Evolutionary conservation across 208 protist species (phyloP).

Genomic region (Acanthamoeba quina): DNA sequence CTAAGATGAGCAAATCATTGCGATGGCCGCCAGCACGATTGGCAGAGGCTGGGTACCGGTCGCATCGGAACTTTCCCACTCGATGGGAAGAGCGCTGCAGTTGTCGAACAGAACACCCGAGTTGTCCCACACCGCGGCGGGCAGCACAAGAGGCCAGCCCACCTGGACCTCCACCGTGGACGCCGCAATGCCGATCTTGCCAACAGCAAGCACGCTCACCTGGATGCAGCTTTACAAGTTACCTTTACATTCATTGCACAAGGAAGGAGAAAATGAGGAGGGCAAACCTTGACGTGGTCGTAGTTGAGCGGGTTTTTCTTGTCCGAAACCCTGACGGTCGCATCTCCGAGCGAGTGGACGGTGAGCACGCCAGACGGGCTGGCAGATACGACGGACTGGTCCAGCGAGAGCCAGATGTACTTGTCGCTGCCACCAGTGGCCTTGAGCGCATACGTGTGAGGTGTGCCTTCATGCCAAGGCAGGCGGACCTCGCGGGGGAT

Average conservation of each 20-base stretch:
- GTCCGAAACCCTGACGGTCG: slow-evolving; percentile 28
- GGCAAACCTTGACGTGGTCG: slow-evolving; percentile 30
- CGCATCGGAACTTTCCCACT: slow-evolving; percentile 69
- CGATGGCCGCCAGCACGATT: neutral
- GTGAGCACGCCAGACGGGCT: slow-evolving; percentile 28
- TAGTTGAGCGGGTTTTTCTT: slow-evolving; percentile 68
- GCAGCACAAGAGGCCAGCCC: slow-evolving; percentile 51
- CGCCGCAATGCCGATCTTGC: slow-evolving; percentile 56
- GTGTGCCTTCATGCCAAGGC: slow-evolving; percentile 7
- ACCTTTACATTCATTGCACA: neutral
- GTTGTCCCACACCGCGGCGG: slow-evolving; percentile 49
- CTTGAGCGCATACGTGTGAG: slow-evolving; percentile 34
- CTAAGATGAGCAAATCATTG: neutral
- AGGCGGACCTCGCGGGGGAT: slow-evolving; percentile 23
- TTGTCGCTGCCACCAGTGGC: slow-evolving; percentile 61
- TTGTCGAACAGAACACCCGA: slow-evolving; percentile 54
- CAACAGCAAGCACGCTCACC: slow-evolving; percentile 25
- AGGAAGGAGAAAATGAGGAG: slow-evolving; percentile 7
- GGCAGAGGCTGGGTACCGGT: neutral
- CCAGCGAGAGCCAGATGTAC: slow-evolving; percentile 63
- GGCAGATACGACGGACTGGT: slow-evolving; percentile 29
- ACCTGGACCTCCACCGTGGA: slow-evolving; percentile 72
- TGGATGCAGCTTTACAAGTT: neutral
- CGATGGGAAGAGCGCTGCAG: slow-evolving; percentile 68
- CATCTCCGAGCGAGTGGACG: slow-evolving; percentile 12